phyloP scores from a whole-genome alignment of 441 rosid genomes.

The Brassica hybrid region DNA sequence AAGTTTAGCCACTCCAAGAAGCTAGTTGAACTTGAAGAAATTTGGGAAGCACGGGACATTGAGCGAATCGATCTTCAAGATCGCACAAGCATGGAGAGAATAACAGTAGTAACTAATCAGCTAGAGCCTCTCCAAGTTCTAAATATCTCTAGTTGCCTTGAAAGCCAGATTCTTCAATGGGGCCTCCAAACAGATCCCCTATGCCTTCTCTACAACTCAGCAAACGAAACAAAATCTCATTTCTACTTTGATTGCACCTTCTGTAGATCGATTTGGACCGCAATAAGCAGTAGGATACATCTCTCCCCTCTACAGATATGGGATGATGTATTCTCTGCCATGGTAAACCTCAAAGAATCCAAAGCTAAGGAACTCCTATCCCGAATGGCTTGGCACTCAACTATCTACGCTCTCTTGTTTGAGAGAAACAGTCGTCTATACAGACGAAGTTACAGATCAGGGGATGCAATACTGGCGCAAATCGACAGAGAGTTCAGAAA shows the following conservation, averaged over 20 bases:
- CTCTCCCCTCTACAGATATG: neutral
- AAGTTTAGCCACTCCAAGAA: neutral
- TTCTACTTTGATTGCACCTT: constrained; percentile 3
- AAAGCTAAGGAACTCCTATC: neutral
- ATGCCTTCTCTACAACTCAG: neutral
- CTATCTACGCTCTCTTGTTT: neutral
- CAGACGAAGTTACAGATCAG: neutral
- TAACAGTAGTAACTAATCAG: neutral
- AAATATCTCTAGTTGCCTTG: constrained; percentile 21
- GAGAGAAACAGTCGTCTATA: neutral
- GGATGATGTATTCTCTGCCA: neutral
- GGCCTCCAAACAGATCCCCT: neutral
- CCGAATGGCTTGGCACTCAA: neutral
- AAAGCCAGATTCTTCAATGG: neutral
- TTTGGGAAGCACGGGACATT: neutral
- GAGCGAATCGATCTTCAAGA: constrained; percentile 18
- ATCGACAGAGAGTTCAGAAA: neutral
- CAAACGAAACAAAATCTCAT: neutral
- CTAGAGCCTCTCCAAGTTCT: constrained; percentile 19
- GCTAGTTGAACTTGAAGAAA: constrained; percentile 3
- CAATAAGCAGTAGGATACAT: neutral
- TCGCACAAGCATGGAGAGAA: constrained; percentile 17
- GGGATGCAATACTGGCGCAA: neutral
- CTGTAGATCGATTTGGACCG: neutral
- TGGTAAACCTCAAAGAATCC: neutral